Base-by-base conservation (phyloP, 1,284 basidiomycete species). In the Ganoderma lucidum region DNA sequence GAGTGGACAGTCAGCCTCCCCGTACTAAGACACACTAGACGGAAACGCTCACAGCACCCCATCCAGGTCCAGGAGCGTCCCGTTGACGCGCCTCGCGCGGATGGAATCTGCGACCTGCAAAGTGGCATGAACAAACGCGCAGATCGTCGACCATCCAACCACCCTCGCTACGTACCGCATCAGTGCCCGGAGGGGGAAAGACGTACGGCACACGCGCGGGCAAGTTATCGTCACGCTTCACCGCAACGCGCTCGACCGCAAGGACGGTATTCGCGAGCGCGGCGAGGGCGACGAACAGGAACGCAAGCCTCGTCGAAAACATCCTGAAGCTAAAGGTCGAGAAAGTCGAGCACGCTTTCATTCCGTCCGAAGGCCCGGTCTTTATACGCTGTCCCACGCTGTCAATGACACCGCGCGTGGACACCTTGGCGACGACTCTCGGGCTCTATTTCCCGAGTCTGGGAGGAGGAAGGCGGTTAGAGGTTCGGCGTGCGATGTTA, bases 131-230 rank as follows among this genome's bases (percentile, higher is more conserved):
- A 39, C 2, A 14, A 14, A 28, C 23, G 37, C 39, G 23, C 39
- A 42, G 37, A 6, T 6, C 15, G 30, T 58, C 17, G 32, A 48
- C 37, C 17, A 35, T 35, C 35, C 35, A 35, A 35, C 35, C 35
- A 8, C 35, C 17, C 23, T 5, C 17, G 32, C 12, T 32, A 39
- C 75, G 37, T 44, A 76, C 77, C 65, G 70, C 45, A 65, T 76
- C 68, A 8, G 73, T 71, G 6, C 77, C 77, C 1, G 76, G 75
- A 6, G 74, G 23, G 4, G 77, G 77, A 58, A 77, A 76, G 32
- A 77, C 65, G 61, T 78, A 78, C 35, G 77, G 77, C 9, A 78
- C 77, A 17, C 77, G 70, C 9, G 77, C 77, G 15, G 77, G 77
- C 6, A 75, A 58, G 53, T 73, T 70, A 39, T 73, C 73, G 51